Conservation (phyloP, 805 yeast genomes). For the Komagataella phaffii region DNA sequence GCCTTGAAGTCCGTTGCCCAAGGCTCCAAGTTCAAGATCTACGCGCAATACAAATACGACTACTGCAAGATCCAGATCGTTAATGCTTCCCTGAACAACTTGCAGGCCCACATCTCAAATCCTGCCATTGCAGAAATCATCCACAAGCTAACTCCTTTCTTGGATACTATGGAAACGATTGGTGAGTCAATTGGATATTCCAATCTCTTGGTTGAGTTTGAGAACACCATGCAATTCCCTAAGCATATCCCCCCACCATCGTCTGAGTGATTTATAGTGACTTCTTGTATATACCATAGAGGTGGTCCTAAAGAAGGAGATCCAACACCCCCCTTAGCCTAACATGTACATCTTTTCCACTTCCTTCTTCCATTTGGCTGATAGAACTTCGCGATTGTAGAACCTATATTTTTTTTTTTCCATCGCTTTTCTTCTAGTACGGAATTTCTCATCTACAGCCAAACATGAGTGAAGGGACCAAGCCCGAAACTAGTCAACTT, state of each 20-base stretch:
- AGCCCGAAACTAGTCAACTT: constrained; percentile 13
- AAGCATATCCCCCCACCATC: background rate
- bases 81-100: background rate
- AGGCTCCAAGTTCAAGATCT: background rate
- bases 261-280: background rate
- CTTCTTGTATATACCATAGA: background rate
- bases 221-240: background rate
- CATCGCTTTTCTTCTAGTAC: background rate
- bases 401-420: background rate
- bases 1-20: background rate
- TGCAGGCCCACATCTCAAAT: background rate
- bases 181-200: background rate
- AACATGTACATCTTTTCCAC: background rate
- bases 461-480: background rate
- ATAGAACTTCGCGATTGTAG: background rate
- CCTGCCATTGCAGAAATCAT: background rate
- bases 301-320: background rate
- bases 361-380: background rate
- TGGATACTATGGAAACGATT: background rate
- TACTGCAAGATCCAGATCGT: background rate
- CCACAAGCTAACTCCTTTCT: background rate
- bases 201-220: background rate
- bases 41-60: background rate
- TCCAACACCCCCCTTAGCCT: background rate
- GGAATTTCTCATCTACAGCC: background rate